Conservation (phyloP, 2,329 filamentous ascomycete species). For the Stylonectria norvegica region DNA sequence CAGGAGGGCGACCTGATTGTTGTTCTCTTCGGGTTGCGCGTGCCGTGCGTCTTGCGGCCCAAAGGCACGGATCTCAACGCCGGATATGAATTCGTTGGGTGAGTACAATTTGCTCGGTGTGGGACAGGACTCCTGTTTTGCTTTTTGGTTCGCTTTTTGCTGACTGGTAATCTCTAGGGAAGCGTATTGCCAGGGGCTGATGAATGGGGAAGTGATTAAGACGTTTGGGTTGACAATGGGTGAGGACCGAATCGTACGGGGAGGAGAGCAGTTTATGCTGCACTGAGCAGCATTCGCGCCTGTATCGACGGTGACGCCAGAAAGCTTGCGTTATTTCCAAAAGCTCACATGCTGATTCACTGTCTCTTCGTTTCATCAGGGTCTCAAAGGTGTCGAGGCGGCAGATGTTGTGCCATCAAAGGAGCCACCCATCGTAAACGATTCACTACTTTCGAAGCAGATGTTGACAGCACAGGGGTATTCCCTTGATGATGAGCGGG, state of each 20-base stretch:
- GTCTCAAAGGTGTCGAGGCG: no score
- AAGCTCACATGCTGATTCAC: no score
- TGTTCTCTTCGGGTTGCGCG: conserved; percentile 10
- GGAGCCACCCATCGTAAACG: no score
- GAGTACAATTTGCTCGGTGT: no score
- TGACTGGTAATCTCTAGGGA: conserved; percentile 8
- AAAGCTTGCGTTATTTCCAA: no score
- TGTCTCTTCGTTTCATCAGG: no score
- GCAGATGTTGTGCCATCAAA: no score
- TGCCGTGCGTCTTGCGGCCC: conserved; percentile 13
- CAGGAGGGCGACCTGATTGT: conserved; percentile 10
- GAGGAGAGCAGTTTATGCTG: neutral
- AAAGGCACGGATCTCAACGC: conserved; percentile 3
- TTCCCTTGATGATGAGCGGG: no score
- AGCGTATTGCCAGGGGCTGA: conserved; percentile 18
- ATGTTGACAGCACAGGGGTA: no score
- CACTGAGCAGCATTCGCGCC: no score
- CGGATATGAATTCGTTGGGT: conserved; percentile 20
- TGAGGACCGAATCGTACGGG: neutral
- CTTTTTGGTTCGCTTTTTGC: neutral
- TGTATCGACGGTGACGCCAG: no score
- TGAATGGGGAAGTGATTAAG: conserved; percentile 14
- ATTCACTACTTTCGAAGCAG: no score
- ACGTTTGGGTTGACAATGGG: neutral
- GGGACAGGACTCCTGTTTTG: neutral